phyloP scores from a whole-genome alignment of 163 green algal genomes.

The Chlamydomonas reinhardtii region DNA sequence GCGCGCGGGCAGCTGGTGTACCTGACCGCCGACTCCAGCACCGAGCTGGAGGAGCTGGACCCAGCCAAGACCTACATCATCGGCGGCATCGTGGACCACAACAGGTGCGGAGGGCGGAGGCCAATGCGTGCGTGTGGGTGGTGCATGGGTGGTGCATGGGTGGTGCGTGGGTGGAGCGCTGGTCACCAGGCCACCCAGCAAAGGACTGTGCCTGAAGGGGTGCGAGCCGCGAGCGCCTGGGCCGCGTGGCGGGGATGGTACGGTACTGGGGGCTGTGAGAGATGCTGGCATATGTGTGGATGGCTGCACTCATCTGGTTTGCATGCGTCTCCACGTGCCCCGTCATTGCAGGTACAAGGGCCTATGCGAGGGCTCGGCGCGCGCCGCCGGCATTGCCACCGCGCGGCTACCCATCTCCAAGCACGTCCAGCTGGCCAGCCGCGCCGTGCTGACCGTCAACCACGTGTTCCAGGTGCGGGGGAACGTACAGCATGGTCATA shows the following conservation, averaged over 20 bases:
- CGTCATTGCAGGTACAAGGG: constrained; percentile 53
- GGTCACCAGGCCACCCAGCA: too few species aligned
- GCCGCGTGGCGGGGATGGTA: too few species aligned
- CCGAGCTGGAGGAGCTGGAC: constrained; percentile 59
- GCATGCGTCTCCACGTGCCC: too few species aligned
- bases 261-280: too few species aligned
- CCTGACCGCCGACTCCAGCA: constrained; percentile 63
- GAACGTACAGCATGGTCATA: too few species aligned
- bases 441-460: constrained; percentile 64
- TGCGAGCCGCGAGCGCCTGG: too few species aligned
- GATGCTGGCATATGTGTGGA: too few species aligned
- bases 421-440: constrained; percentile 54
- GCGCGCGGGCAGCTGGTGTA: constrained; percentile 52
- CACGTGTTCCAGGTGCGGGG: constrained; percentile 58
- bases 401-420: constrained; percentile 54
- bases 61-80: constrained; percentile 60
- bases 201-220: too few species aligned
- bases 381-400: constrained; percentile 52
- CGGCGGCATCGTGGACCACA: constrained; percentile 67
- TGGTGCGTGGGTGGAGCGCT: too few species aligned
- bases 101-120: constrained; percentile 47
- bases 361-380: constrained; percentile 47
- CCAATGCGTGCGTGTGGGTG: too few species aligned
- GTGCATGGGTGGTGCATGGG: too few species aligned
- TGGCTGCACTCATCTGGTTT: too few species aligned